Base-by-base conservation (phyloP, 257 asterid species). In the Nicotiana otophora region DNA sequence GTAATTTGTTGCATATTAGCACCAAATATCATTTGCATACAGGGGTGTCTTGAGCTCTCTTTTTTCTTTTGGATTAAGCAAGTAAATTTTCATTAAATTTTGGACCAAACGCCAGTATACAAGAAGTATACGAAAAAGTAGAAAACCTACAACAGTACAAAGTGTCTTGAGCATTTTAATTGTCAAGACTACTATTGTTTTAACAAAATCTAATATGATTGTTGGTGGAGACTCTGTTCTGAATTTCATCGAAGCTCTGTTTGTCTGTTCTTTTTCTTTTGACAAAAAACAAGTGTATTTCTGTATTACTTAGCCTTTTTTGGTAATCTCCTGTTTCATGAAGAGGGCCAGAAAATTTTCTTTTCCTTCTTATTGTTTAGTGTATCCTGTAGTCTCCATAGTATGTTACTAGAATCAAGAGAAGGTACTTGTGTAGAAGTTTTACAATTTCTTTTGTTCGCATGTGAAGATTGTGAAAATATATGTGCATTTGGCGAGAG, bases 401-500 rank as follows among this genome's bases (percentile, higher is more conserved):
- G 9, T 46, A 48, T 57, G 12, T 74, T 48, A 31, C 61, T 28
- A 7, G 80, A 48, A 48, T 48, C 61, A 48, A 28, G 62, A 14
- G 80, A 48, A 74, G 62, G 7, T 81, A 46, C 53, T 17, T 81
- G 0, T 65, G 15, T 33, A 55, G 64, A 65, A 42, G 55, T 66
- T 31, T 81, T 46, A 51, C 83, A 17, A 10, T 57, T 82, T 17
- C 28, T 46, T 80, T 58, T 55, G 54, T 6, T 19, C 42, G 78
- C 15, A 63, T 83, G 74, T 79, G 80, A 67, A 83, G 86, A 83
- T 94, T 84, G 98, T 92, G 20, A 92, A 84, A 82, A 92, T 94
- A 87, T 94, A 94, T 67, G 97, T 92, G 86, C 91, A 96, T 88
- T 90, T 94, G 84, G 94, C 97, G 33, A 90, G 87, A 91, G 98